Evolutionary conservation across 2,329 filamentous ascomycete genomes (phyloP), one percentile per base, ranked within the genome.

Genomic region (Septoria linicola): DNA sequence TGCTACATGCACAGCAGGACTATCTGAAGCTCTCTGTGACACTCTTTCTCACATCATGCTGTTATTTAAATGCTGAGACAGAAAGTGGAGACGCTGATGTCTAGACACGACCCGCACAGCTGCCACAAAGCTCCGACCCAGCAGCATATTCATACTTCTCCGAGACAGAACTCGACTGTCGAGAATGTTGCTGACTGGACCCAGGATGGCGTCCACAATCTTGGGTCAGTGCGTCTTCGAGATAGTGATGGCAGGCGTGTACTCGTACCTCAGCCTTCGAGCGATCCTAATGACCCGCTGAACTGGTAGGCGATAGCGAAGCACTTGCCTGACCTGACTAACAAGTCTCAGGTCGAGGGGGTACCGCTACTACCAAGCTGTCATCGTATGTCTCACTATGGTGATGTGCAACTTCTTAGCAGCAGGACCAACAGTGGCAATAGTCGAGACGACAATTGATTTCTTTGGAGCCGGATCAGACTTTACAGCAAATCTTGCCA

Each of bases 331-430:
- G 74, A 79, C 34, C n/a, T n/a, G 78, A 80, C 52, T 78, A 77
- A 2, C 65, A 81, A 27, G 80, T 23, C 20, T 54, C 34, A 63
- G 64, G 63, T 60, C 59, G 8, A 58, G 71, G 66, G 66, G 69
- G 58, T 77, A 74, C 57, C 76, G 78, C 43, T 71, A 73, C 54
- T 80, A 78, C 61, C 75, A 76, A 31, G 76, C 77, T 7, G 60
- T 67, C 41, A 65, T 79, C 11, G 72, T 80, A 27, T 80, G 76
- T 60, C 54, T 76, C 3, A 77, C 78, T 45, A 80, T 81, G 69
- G 70, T 79, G 54, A 72, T 81, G 64, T 78, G 73, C 66, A 81
- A 81, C 63, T 81, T 81, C 56, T 66, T 81, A 3, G 77, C 78
- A 0, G 79, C 77, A n/a, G 79, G 72, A 0, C 78, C 79, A 2